Conservation (phyloP, 345 rosid species). For the Hibiscus trionum region DNA sequence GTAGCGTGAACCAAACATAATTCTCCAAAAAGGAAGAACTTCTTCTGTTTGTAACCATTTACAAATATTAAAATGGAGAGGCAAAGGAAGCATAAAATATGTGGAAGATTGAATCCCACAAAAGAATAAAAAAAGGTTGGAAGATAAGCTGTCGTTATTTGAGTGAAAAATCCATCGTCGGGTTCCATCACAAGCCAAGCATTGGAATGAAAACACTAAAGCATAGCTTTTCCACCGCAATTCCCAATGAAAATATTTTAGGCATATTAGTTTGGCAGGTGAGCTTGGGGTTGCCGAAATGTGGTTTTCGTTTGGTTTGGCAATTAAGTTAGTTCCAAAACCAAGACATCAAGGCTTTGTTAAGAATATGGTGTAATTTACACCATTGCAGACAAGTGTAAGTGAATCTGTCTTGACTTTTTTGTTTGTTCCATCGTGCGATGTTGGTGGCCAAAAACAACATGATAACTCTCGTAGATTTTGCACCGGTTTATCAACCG, state of each 20-base stretch:
- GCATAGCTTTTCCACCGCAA: background rate
- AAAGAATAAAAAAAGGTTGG: background rate
- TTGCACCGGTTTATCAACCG: background rate
- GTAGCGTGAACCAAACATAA: slow-evolving; percentile 26
- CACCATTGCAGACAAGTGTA: background rate
- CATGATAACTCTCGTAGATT: slow-evolving; percentile 11
- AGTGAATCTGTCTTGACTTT: background rate
- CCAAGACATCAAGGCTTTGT: background rate
- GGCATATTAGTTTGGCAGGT: background rate
- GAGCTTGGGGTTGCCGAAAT: background rate
- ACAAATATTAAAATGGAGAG: background rate
- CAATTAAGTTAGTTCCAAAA: background rate
- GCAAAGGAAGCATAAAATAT: background rate
- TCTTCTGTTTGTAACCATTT: background rate
- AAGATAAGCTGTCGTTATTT: slow-evolving; percentile 7
- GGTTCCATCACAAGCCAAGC: background rate
- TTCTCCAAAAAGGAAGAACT: slow-evolving; percentile 2
- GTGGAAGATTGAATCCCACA: background rate
- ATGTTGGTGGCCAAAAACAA: slow-evolving; percentile 18
- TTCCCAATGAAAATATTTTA: background rate
- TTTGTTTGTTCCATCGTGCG: slow-evolving; percentile 9
- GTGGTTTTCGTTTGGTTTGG: background rate
- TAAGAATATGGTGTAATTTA: background rate
- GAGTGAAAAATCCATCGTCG: background rate
- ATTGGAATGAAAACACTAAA: background rate